Evolutionary conservation across 1,284 basidiomycete species (phyloP).

Genomic region (Melampsora larici-populina): DNA sequence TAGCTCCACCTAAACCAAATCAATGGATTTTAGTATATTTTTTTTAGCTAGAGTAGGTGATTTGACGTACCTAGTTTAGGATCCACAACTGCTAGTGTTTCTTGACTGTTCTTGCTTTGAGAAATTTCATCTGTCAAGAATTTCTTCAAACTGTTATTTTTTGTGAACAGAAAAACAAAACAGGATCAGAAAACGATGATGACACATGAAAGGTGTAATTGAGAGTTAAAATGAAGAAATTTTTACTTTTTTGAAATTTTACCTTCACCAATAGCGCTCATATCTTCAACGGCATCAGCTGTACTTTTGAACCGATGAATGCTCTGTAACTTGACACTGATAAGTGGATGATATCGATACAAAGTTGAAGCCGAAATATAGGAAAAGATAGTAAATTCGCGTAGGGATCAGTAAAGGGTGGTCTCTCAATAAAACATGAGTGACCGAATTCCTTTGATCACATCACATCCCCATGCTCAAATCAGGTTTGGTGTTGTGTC

Average conservation of each 20-base stretch:
- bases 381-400: background rate
- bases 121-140: constrained; percentile 41
- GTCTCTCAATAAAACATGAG: background rate
- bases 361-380: background rate
- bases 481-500: background rate
- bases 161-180: background rate
- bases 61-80: constrained; percentile 27
- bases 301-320: constrained; percentile 95
- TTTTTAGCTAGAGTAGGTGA: too few species aligned
- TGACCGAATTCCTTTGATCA: constrained; percentile 3
- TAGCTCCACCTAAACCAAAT: constrained; percentile 65
- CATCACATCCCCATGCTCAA: constrained; percentile 4
- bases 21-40: constrained; percentile 4
- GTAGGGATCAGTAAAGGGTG: constrained; percentile 6
- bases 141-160: constrained; percentile 31
- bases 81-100: constrained; percentile 34
- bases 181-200: too few species aligned
- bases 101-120: constrained; percentile 29
- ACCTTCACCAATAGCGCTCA: constrained; percentile 53
- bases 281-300: constrained; percentile 96
- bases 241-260: constrained; percentile 40
- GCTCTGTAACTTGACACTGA: constrained; percentile 85
- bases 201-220: background rate
- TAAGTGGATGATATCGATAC: background rate
- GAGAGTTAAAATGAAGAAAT: background rate